Evolutionary conservation across 208 protist genomes (phyloP), one percentile per base, ranked within the genome.

Genomic region (Trypanosoma grayi): DNA sequence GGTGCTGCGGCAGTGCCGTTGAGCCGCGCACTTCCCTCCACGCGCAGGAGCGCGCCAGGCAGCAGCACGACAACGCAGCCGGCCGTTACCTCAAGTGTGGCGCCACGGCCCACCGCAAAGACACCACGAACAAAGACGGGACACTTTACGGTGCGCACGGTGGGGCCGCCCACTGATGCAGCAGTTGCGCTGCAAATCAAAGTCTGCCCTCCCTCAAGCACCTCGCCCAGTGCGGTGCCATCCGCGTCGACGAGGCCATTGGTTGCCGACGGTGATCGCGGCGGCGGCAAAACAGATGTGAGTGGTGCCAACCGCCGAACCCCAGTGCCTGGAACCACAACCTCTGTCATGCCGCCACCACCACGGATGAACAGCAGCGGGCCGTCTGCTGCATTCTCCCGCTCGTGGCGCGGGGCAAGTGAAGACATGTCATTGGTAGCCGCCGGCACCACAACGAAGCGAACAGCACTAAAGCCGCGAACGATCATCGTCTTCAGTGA

Each of bases 391-490:
- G 11, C 33, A 46, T 56, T 41, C 33, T 48, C 44, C 10, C 33
- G 11, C 24, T 30, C 16, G 20, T 62, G 31, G 33, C 4, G 31
- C 11, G 16, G 5, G 34, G 0, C 4, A 52, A 40, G 3, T 8
- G 0, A 25, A 25, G 31, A 40, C 1, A 8, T 3, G 14, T 52
- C 33, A 31, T 34, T n/a, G 22, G 0, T 27, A 2, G 25, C 33
- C 18, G 43, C 47, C 1, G 47, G 48, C 22, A 16, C 13, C 16
- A 25, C 28, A 28, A 27, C 1, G 24, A 68, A 41, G 18, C 62
- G 62, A 39, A 68, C 51, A 33, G 63, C 63, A 51, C 52, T 54
- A 30, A 61, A 70, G 11, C 63, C 63, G 47, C 63, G 63, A 44
- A 60, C 14, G 40, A 70, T 46, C 55, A 70, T 55, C 0, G 63